Evolutionary conservation across 2,329 filamentous ascomycete genomes (phyloP), one percentile per base, ranked within the genome.

Genomic region (Cryphonectria parasitica): DNA sequence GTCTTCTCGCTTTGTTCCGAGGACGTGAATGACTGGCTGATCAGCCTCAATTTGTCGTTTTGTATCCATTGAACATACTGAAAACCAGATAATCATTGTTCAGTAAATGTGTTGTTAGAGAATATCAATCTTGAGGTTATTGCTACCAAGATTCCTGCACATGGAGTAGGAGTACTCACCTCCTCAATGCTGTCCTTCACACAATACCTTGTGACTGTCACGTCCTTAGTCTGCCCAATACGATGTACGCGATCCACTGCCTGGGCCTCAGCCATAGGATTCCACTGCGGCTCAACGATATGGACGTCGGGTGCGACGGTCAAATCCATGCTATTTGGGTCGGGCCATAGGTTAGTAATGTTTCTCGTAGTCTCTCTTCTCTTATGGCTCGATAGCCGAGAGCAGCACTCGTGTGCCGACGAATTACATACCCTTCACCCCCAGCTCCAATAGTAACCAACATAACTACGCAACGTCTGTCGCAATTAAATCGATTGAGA

Each of bases 171-270:
- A 39, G 25, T 39, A 67, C 66, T 61, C 8, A 67, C 68, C 54
- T 66, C 68, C 34, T 70, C 68, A 62, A 70, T 63, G 41, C 68
- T 70, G 17, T 63, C 41, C 19, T 54, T 62, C 56, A 66, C 68
- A 54, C 64, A 70, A 56, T 70, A 70, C 45, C 68, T 70, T 41
- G 56, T 66, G 22, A 70, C 64, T 25, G 52, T 39, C 41, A 70
- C 68, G 15, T 66, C 68, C 64, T 36, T 70, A 28, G 56, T 66
- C 63, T 70, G 68, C n/a, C 64, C 68, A 49, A 66, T 69, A 28
- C 68, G 68, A 70, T 70, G 68, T 52, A 70, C 68, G 25, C 64
- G 68, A 66, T 70, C 64, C n/a, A 70, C 64, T 19, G 68, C 68
- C 56, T 67, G 63, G 31, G 68, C 68, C 41, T 70, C 68, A 49